Evolutionary conservation across 805 yeast species (phyloP), one percentile per base, ranked within the genome.

Genomic region (Myxozyma kluyveri): DNA sequence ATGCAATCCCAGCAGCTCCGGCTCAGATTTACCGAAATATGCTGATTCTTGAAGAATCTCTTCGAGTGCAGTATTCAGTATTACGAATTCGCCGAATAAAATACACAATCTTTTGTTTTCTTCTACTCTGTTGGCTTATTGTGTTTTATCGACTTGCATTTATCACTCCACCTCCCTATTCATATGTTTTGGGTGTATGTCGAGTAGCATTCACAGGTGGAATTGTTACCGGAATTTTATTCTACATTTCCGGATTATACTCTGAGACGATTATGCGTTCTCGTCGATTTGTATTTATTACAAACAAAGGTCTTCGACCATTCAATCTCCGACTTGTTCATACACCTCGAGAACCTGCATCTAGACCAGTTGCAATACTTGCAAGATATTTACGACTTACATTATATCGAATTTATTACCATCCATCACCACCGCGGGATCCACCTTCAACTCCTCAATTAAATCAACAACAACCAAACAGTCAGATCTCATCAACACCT

Each of bases 231-330:
- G 69, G 89, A 50, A 75, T 81, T 23, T 72, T 91, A 39, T 91
- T 88, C 69, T 89, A 86, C 63, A 69, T 91, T 32, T 84, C 95
- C 22, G 99, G 99, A 0, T 93, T 89, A 69, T 93, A 91, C 68
- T 80, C 79, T 52, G 79, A 93, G 55, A 88, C 96, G 0, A 86
- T 91, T 49, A 84, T 86, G 14, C 72, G 82, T 38, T 96, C 96
- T 1, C 77, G 95, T 55, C 77, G 80, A 64, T 91, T 89, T 65
- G 71, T 93, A 49, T 72, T 82, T 0, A 79, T 84, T n/a, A 82
- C 97, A 5, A 93, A 93, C 68, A 88, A 88, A 65, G 97, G 97
- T 0, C 71, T 91, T 23, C 72, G 96, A 45, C 91, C 88, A 62
- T 74, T 90, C 60, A 90, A 93, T 5, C 64, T 23, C 18, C 62